These are phyloP conservation scores for Phytophthora uliginosa DNA, from an alignment of 352 stramenopile genomes.

Conservation along the genomic window DNA sequence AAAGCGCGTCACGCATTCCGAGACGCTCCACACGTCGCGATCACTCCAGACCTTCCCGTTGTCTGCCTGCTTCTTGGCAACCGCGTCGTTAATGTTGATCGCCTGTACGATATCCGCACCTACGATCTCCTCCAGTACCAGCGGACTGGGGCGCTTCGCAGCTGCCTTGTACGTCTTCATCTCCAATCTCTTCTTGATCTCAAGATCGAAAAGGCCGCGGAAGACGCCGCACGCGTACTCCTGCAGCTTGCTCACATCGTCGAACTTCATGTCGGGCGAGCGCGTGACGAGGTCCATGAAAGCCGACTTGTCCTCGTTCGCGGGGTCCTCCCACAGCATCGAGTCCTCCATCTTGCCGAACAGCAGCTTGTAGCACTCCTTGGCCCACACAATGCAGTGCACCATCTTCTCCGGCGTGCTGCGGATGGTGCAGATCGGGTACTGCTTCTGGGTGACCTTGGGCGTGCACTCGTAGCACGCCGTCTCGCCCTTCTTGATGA, in stretches of 20 bases:
- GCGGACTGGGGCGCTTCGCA: constrained; percentile 87
- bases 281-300: constrained; percentile 86
- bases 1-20: constrained; percentile 93
- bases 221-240: constrained; percentile 87
- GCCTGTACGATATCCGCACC: constrained; percentile 50
- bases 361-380: constrained; percentile 92
- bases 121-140: constrained; percentile 75
- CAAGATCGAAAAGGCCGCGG: constrained; percentile 93
- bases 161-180: constrained; percentile 98
- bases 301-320: constrained; percentile 84
- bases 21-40: constrained; percentile 89
- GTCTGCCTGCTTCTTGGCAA: constrained; percentile 30
- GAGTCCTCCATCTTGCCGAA: constrained; percentile 89
- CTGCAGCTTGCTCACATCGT: constrained; percentile 52
- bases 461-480: constrained; percentile 99
- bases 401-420: constrained; percentile 99
- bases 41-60: constrained; percentile 76
- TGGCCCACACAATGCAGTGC: constrained; percentile 99
- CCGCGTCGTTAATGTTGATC: constrained; percentile 39
- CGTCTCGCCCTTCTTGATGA: constrained; percentile 98
- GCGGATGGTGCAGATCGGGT: constrained; percentile 99
- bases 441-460: constrained; percentile 97
- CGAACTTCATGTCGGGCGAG: constrained; percentile 48
- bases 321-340: constrained; percentile 96
- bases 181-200: constrained; percentile 97